Percentiles rank a stretch among this genome's conserved stretches.
These are phyloP conservation scores for Heritiera littoralis DNA, from an alignment of 345 rosid species.

Conservation along the genomic window DNA sequence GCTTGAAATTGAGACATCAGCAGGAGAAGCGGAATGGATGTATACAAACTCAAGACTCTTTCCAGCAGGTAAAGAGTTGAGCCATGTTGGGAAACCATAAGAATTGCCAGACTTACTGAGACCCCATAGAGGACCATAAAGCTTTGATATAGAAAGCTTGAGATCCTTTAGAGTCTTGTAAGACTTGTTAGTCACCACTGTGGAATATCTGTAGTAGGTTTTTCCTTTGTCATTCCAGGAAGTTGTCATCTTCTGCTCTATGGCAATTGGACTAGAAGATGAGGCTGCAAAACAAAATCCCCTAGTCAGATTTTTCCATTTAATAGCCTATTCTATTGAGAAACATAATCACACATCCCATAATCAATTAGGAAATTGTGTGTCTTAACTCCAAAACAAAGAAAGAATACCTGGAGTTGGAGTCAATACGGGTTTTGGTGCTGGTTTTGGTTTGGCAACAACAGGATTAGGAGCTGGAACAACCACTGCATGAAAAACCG, in stretches of 20 bases:
- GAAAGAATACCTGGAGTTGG: constrained; percentile 60
- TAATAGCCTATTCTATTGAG: neutral
- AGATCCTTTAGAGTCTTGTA: constrained; percentile 59
- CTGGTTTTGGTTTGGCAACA: constrained; percentile 44
- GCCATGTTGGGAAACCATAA: constrained; percentile 77
- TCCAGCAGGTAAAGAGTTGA: constrained; percentile 62
- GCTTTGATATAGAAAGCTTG: constrained; percentile 69
- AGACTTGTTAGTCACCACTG: constrained; percentile 75
- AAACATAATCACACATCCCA: neutral
- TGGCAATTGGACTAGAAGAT: constrained; percentile 58
- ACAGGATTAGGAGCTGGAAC: constrained; percentile 52
- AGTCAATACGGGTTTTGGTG: constrained; percentile 45
- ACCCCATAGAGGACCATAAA: constrained; percentile 97
- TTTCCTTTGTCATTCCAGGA: constrained; percentile 76
- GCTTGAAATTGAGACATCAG: constrained; percentile 66
- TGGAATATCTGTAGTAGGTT: constrained; percentile 82
- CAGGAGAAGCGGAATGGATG: constrained; percentile 75
- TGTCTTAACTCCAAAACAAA: neutral
- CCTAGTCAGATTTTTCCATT: constrained; percentile 2
- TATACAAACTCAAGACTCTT: constrained; percentile 86
- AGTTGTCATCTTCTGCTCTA: constrained; percentile 70
- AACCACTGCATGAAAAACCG: constrained; percentile 38
- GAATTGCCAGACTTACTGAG: constrained; percentile 53
- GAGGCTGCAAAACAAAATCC: constrained; percentile 40
- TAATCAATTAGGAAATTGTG: neutral